Evolutionary conservation across 192 early-diverging fungal genomes (phyloP), one percentile per base, ranked within the genome.

Genomic region (Backusella australiensis): DNA sequence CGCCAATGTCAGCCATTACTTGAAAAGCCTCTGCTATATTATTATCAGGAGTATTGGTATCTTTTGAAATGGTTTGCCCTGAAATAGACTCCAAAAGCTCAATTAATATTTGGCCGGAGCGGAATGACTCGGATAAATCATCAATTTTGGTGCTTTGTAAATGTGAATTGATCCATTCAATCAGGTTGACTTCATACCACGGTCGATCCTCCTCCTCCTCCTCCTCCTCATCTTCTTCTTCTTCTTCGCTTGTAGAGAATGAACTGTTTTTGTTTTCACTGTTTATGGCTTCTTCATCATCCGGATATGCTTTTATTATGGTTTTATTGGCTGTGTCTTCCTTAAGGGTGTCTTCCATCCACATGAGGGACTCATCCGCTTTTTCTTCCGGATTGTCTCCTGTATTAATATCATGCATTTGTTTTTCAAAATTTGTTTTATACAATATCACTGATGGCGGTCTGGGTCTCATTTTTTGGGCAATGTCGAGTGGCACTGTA

Each of bases 401-500:
- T 56, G 53, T 3, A 21, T 21, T 21, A 21, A 56, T 56, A 21
- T 56, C 53, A 21, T 26, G 53, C 8, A 56, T 3, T n/a, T 63
- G 23, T 3, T 63, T 63, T 63, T 63, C 39, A 42, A 63, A n/a
- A 41, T 71, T 17, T 17, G 32, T 68, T 19, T 71, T 71, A 15
- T 49, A 49, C 70, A 71, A 29, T 4, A 77, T 0, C 4, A 70
- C 3, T 6, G 76, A 77, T 0, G 76, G 76, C 7, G 76, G 76
- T 41, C 76, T 53, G 21, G 87, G 86, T 34, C 78, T 80, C 84
- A 87, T 75, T 49, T 85, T 74, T 21, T 81, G 84, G 11, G 89
- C 89, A 7, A 82, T 80, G 34, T 88, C 80, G 8, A 90, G 59
- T 11, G 88, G 75, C 12, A 90, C 81, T 0, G 89, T 90, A 12